Evolutionary conservation across 163 green algal species (phyloP).

Genomic region (Volvox carteri): DNA sequence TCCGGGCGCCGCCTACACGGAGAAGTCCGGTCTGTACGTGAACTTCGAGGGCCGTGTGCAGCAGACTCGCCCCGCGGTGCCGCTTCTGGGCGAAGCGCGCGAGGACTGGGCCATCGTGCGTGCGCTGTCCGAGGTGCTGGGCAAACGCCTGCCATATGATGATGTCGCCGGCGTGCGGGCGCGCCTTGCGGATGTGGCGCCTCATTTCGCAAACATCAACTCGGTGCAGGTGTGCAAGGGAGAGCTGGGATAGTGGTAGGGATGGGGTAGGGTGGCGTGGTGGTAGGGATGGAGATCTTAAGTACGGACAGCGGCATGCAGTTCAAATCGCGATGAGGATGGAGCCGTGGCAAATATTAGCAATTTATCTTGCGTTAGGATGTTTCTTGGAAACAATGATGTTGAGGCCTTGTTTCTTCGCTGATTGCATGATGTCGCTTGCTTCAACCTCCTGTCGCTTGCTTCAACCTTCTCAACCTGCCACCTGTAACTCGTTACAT

Average conservation of each 20-base stretch:
- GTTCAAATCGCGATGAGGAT: no score
- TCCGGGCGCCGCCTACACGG: constrained; percentile 95
- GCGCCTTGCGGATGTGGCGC: constrained; percentile 89
- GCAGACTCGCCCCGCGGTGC: constrained; percentile 84
- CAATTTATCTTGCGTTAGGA: no score
- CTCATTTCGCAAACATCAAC: constrained; percentile 83
- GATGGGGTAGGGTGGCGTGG: not conserved
- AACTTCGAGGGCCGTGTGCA: constrained; percentile 98
- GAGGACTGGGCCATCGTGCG: constrained; percentile 92
- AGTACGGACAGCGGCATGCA: no score
- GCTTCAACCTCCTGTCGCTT: no score
- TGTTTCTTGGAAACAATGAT: no score
- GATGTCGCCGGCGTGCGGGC: constrained; percentile 77
- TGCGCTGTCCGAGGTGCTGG: constrained; percentile 75
- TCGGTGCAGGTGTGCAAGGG: constrained; percentile 70
- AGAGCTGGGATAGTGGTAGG: not conserved
- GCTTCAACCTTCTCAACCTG: no score
- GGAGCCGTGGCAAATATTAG: no score
- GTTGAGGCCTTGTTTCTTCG: no score
- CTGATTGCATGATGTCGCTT: no score
- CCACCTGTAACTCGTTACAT: no score
- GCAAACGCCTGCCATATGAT: constrained; percentile 91
- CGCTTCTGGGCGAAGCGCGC: constrained; percentile 86
- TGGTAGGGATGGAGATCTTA: not conserved
- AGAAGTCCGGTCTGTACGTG: constrained; percentile 98